Conservation (phyloP, 2,329 filamentous ascomycete species). For the Epichloe glyceriae region DNA sequence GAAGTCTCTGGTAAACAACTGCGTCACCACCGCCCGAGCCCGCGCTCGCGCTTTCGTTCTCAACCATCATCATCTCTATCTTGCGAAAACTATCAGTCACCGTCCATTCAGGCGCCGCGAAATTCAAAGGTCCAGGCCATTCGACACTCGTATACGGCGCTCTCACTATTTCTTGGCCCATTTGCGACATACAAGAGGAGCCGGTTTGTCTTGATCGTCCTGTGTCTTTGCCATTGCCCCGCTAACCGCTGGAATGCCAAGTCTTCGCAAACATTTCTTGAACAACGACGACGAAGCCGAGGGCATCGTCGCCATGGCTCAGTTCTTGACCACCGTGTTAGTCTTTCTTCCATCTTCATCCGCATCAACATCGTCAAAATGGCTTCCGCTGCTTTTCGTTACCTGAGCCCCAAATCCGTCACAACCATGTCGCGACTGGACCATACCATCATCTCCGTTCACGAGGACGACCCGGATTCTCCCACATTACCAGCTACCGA, state of each 20-base stretch:
- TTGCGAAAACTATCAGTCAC: not conserved
- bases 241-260: constrained; percentile 29
- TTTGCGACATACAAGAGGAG: not conserved
- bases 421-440: constrained; percentile 19
- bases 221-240: constrained; percentile 19
- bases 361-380: constrained; percentile 10
- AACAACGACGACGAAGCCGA: constrained; percentile 2
- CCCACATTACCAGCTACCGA: constrained; percentile 11
- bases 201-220: not conserved
- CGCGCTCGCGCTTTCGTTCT: not conserved
- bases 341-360: constrained; percentile 11
- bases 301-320: constrained; percentile 21
- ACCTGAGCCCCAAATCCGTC: constrained; percentile 21
- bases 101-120: not conserved
- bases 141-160: not conserved
- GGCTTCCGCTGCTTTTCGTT: constrained; percentile 14
- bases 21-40: constrained; percentile 4
- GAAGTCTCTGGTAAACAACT: constrained; percentile 6
- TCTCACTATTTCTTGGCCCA: no score
- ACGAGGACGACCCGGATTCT: constrained; percentile 13
- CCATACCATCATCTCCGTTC: constrained; percentile 19
- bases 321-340: constrained; percentile 32
- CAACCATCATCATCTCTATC: constrained; percentile 1
- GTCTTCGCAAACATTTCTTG: constrained; percentile 6
- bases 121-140: not conserved